A percentile compares a stretch with the other conserved stretches of the same genome.
Conservation (phyloP, 345 rosid species). For the Cardamine resedifolia region DNA sequence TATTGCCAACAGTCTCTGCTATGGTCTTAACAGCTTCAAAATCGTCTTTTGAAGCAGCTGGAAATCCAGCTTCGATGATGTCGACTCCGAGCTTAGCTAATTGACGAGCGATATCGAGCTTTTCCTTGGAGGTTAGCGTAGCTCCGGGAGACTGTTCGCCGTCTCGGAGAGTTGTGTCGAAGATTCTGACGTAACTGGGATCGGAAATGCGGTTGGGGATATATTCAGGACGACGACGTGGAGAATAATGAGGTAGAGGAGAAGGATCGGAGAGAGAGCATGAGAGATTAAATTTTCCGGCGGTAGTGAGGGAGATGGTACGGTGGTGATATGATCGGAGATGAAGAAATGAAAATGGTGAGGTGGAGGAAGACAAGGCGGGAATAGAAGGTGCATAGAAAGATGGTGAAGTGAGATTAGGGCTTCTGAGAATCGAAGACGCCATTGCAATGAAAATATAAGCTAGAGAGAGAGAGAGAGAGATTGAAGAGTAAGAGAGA, state of each 20-base stretch:
- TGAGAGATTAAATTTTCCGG: not conserved
- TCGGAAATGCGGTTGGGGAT: not conserved
- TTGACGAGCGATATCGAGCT: slow-evolving; percentile 6
- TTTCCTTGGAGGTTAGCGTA: not conserved
- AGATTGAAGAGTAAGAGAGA: too few relatives aligned
- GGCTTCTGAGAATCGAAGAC: slow-evolving; percentile 19
- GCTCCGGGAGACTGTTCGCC: slow-evolving; percentile 78
- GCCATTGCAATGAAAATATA: slow-evolving; percentile 13
- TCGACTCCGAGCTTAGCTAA: not conserved
- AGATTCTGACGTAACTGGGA: slow-evolving; percentile 46
- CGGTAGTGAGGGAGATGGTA: not conserved
- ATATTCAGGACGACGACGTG: not conserved
- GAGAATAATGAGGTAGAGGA: not conserved
- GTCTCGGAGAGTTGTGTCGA: slow-evolving; percentile 91
- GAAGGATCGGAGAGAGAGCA: not conserved
- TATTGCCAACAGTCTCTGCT: not conserved
- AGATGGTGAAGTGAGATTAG: slow-evolving; percentile 17
- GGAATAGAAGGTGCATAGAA: not conserved
- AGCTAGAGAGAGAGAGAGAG: not conserved
- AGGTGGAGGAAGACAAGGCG: not conserved
- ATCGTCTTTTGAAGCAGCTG: slow-evolving; percentile 3
- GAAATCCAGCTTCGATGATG: slow-evolving; percentile 15
- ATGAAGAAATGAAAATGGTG: slow-evolving; percentile 18
- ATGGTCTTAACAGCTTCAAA: slow-evolving; percentile 4
- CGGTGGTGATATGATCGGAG: not conserved